Evolutionary conservation across 2,329 filamentous ascomycete species (phyloP).

Genomic region (Beauveria bassiana): DNA sequence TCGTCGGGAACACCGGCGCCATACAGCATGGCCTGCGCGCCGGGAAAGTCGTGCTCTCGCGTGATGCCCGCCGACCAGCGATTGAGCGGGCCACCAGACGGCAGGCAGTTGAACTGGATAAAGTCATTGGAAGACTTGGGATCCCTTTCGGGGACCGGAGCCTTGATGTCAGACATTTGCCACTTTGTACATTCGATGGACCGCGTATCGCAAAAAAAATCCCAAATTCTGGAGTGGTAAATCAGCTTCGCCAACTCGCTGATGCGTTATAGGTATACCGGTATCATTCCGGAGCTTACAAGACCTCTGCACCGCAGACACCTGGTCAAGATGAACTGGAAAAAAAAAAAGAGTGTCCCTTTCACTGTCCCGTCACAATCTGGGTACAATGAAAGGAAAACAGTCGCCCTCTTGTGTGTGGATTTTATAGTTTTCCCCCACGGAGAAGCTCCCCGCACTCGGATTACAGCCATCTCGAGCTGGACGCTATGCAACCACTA

Average conservation of each 20-base stretch:
- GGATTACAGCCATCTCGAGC: neutral
- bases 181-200: neutral
- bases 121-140: conserved; percentile 45
- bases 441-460: neutral
- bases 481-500: neutral
- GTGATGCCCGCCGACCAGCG: conserved; percentile 80
- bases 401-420: neutral
- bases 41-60: conserved; percentile 80
- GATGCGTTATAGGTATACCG: neutral
- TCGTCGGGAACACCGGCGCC: conserved; percentile 79
- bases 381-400: neutral
- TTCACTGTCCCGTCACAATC: neutral
- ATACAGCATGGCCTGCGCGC: conserved; percentile 94
- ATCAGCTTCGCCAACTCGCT: no score
- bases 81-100: conserved; percentile 58
- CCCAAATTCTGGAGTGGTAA: neutral
- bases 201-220: no score
- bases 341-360: no score
- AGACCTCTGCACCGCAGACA: neutral
- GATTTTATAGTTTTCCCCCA: neutral
- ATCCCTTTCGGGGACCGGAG: conserved; percentile 17
- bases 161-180: neutral
- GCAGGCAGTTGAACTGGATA: conserved; percentile 43
- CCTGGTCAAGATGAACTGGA: neutral
- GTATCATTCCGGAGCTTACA: neutral